Percentiles rank a stretch among this genome's conserved stretches.
Evolutionary conservation across 2,329 filamentous ascomycete species (phyloP).

Genomic region (Exophiala xenobiotica): DNA sequence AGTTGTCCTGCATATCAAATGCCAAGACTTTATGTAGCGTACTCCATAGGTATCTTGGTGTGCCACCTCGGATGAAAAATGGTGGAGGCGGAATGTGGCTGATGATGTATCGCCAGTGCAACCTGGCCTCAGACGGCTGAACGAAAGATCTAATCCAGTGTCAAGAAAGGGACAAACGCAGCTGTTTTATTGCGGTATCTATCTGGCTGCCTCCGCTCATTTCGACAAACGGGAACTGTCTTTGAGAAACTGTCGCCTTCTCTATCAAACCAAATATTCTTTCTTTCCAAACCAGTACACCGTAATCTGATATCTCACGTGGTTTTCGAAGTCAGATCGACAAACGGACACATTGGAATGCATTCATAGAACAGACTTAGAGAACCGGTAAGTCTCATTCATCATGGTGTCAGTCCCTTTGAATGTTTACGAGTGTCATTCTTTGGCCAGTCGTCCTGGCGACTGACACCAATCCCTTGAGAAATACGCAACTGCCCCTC

Average conservation of each 20-base stretch:
- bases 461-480: background rate
- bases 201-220: no score
- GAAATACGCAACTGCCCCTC: background rate
- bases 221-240: no score
- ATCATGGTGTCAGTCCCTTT: no score
- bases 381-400: no score
- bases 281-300: background rate
- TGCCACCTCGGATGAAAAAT: no score
- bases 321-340: background rate
- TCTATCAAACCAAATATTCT: no score
- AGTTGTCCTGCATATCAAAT: no score
- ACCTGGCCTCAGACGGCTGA: background rate
- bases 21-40: no score
- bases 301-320: background rate
- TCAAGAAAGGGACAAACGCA: background rate
- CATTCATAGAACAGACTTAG: background rate
- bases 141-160: background rate
- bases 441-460: background rate
- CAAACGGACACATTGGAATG: background rate
- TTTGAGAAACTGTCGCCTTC: no score
- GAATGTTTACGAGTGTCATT: no score
- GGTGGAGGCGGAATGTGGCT: background rate
- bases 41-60: no score
- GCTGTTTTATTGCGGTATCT: no score
- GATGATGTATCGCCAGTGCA: conserved; percentile 1